These are phyloP conservation scores for Coemansia sp. DNA, from an alignment of 192 early-diverging fungal species.

Conservation along the genomic window DNA sequence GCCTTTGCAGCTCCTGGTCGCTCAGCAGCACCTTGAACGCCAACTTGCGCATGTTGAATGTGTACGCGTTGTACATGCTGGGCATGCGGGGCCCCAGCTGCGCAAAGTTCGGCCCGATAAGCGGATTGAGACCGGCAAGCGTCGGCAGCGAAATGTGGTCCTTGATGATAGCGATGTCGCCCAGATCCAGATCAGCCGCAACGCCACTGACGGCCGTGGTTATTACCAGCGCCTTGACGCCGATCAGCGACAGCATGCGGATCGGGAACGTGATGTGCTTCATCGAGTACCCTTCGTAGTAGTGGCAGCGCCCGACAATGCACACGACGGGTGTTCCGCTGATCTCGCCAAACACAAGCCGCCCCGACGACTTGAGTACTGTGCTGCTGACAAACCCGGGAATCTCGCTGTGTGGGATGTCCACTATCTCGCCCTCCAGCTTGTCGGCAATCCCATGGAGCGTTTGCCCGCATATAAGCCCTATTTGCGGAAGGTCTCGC, in stretches of 20 bases:
- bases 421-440: slow-evolving; percentile 59
- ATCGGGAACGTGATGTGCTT: slow-evolving; percentile 81
- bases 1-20: slow-evolving; percentile 31
- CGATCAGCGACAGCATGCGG: slow-evolving; percentile 80
- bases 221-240: slow-evolving; percentile 71
- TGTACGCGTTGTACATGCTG: slow-evolving; percentile 82
- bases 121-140: slow-evolving; percentile 71
- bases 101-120: slow-evolving; percentile 81
- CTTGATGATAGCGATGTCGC: slow-evolving; percentile 77
- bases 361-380: slow-evolving; percentile 35
- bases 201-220: slow-evolving; percentile 88
- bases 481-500: slow-evolving; percentile 59
- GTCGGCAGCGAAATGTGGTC: slow-evolving; percentile 80
- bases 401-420: slow-evolving; percentile 76
- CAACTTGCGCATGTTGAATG: slow-evolving; percentile 68
- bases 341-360: slow-evolving; percentile 80
- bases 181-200: slow-evolving; percentile 72
- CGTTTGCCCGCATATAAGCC: slow-evolving; percentile 81
- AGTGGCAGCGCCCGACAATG: slow-evolving; percentile 89
- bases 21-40: slow-evolving; percentile 56
- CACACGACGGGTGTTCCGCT: slow-evolving; percentile 69
- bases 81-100: slow-evolving; percentile 86
- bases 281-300: slow-evolving; percentile 84
- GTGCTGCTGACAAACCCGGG: slow-evolving; percentile 82
- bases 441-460: slow-evolving; percentile 76